Evolutionary conservation across 306 rosid species (phyloP).

Genomic region (Dryas alaskensis): DNA sequence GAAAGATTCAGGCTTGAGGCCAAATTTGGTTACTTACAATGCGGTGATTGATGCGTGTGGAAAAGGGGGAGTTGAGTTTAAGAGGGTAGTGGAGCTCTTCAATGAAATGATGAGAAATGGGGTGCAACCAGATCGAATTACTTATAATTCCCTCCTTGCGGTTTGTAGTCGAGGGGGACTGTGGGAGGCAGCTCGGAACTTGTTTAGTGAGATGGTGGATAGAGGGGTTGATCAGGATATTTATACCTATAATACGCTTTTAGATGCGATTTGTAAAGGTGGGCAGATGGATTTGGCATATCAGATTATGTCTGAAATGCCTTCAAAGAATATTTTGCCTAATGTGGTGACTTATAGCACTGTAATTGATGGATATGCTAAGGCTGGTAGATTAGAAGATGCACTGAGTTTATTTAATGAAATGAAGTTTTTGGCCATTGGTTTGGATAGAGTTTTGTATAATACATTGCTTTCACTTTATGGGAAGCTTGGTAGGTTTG

Average conservation of each 20-base stretch:
- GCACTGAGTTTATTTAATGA: slow-evolving; percentile 62
- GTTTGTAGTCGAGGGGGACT: slow-evolving; percentile 72
- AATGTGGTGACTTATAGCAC: slow-evolving; percentile 88
- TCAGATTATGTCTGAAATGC: slow-evolving; percentile 67
- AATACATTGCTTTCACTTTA: slow-evolving; percentile 75
- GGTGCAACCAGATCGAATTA: slow-evolving; percentile 68
- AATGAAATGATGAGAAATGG: slow-evolving; percentile 64
- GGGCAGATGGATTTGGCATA: slow-evolving; percentile 79
- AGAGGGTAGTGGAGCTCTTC: slow-evolving; percentile 58
- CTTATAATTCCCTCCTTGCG: slow-evolving; percentile 78
- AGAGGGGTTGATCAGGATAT: slow-evolving; percentile 68
- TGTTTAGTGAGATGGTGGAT: slow-evolving; percentile 65
- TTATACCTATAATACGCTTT: slow-evolving; percentile 74
- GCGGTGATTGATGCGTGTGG: slow-evolving; percentile 85
- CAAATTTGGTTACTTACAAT: slow-evolving; percentile 84
- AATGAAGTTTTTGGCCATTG: slow-evolving; percentile 59
- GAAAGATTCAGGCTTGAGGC: slow-evolving; percentile 62
- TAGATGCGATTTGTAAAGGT: slow-evolving; percentile 85
- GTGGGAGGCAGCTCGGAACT: slow-evolving; percentile 71
- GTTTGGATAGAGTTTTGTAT: slow-evolving; percentile 75
- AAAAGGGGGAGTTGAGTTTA: slow-evolving; percentile 65
- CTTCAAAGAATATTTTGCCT: slow-evolving; percentile 54
- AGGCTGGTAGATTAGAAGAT: slow-evolving; percentile 71
- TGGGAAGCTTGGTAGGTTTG: slow-evolving; percentile 80
- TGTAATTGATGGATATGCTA: slow-evolving; percentile 87